These are phyloP conservation scores for Tardiomyces blankii DNA, from an alignment of 1,139 yeast genomes.

Conservation along the genomic window DNA sequence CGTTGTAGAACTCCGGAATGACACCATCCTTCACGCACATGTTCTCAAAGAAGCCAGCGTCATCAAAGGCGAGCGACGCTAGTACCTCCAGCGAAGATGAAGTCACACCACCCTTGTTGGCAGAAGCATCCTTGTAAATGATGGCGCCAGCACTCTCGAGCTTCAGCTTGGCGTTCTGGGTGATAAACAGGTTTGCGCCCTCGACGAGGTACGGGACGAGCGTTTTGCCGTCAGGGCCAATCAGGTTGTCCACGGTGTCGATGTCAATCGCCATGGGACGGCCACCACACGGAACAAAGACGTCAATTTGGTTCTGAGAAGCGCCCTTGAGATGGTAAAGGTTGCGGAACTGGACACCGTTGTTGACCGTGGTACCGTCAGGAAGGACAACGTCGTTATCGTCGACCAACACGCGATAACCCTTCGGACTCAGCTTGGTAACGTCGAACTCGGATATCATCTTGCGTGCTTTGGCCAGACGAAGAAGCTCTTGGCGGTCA, in stretches of 20 bases:
- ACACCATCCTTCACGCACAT: slow-evolving; percentile 54
- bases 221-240: slow-evolving; percentile 71
- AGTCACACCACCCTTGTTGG: slow-evolving; percentile 98
- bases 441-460: slow-evolving; percentile 66
- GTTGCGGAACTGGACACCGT: slow-evolving; percentile 90
- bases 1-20: slow-evolving; percentile 64
- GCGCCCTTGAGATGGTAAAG: slow-evolving; percentile 71
- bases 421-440: slow-evolving; percentile 55
- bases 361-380: slow-evolving; percentile 58
- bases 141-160: slow-evolving; percentile 81
- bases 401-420: slow-evolving; percentile 78
- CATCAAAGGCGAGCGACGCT: slow-evolving; percentile 88
- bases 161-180: slow-evolving; percentile 84
- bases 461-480: slow-evolving; percentile 68
- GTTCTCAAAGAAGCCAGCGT: slow-evolving; percentile 59
- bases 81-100: slow-evolving; percentile 92
- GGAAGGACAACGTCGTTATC: slow-evolving; percentile 76
- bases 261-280: slow-evolving; percentile 95
- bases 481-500: slow-evolving; percentile 63
- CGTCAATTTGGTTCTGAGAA: slow-evolving; percentile 52
- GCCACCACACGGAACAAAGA: slow-evolving; percentile 98
- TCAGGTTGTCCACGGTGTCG: slow-evolving; percentile 61
- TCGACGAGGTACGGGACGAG: slow-evolving; percentile 85
- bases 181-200: slow-evolving; percentile 93
- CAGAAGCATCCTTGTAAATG: slow-evolving; percentile 90